Conservation (phyloP, 2,329 filamentous ascomycete species). For the Colletotrichum scovillei region DNA sequence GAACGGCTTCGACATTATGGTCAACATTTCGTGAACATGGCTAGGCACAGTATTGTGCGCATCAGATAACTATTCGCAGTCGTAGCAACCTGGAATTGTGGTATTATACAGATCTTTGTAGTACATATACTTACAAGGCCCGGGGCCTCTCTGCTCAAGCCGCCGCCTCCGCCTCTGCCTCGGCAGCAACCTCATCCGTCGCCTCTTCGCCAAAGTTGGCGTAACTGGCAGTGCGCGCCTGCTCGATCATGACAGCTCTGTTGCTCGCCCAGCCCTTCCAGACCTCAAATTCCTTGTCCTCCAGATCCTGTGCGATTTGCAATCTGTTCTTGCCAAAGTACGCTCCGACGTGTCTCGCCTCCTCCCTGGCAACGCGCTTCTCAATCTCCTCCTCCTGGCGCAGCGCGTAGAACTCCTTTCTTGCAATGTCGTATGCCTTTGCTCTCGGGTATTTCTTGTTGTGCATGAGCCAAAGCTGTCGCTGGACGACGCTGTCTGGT, state of each 20-base stretch:
- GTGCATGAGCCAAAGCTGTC: slow-evolving; percentile 87
- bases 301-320: slow-evolving; percentile 84
- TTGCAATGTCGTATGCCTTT: slow-evolving; percentile 85
- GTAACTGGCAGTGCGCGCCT: slow-evolving; percentile 54
- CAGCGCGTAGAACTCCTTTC: slow-evolving; percentile 89
- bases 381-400: slow-evolving; percentile 87
- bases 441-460: slow-evolving; percentile 69
- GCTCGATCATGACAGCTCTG: slow-evolving; percentile 55
- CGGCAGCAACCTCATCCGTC: slow-evolving; percentile 34
- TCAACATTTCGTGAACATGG: not conserved
- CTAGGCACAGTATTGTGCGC: too few species aligned
- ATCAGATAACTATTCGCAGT: not conserved
- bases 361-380: slow-evolving; percentile 85
- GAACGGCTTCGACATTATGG: too few species aligned
- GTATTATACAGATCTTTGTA: slow-evolving; percentile 37
- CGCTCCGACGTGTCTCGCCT: slow-evolving; percentile 86
- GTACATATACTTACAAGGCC: slow-evolving; percentile 23
- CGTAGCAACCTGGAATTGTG: slow-evolving; percentile 7
- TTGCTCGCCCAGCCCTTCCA: slow-evolving; percentile 85
- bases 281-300: slow-evolving; percentile 81
- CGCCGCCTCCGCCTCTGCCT: slow-evolving; percentile 36
- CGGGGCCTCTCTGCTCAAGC: not conserved
- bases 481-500: slow-evolving; percentile 82
- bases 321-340: slow-evolving; percentile 85
- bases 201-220: slow-evolving; percentile 54